Evolutionary conservation across 345 rosid species (phyloP).

Genomic region (Dimocarpus longan): DNA sequence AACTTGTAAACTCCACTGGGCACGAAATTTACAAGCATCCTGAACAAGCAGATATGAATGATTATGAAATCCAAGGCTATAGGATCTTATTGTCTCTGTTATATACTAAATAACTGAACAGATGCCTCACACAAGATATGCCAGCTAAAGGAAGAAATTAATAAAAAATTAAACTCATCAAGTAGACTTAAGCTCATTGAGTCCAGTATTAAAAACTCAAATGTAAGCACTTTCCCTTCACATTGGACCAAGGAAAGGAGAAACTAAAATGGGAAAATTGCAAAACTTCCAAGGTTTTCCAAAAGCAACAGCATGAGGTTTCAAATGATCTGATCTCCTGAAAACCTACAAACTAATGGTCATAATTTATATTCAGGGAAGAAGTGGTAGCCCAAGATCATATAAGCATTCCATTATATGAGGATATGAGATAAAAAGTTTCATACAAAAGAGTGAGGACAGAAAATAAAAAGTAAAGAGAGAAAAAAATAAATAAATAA

Average conservation of each 20-base stretch:
- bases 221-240: not conserved
- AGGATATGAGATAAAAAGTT: not conserved
- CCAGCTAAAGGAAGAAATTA: not conserved
- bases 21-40: constrained; percentile 65
- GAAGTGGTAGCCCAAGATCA: constrained; percentile 7
- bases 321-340: not conserved
- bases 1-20: constrained; percentile 87
- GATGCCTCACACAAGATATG: constrained; percentile 11
- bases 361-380: not conserved
- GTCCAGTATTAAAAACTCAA: not conserved
- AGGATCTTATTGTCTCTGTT: not conserved
- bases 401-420: not conserved
- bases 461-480: not conserved
- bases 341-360: constrained; percentile 1
- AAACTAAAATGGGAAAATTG: not conserved
- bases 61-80: constrained; percentile 12
- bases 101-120: not conserved
- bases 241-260: not conserved
- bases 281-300: not conserved
- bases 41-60: constrained; percentile 31
- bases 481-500: not conserved
- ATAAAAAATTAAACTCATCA: not conserved
- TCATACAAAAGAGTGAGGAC: not conserved
- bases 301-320: not conserved
- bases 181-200: not conserved